These are phyloP conservation scores for Emmonsiellopsis sp. DNA, from an alignment of 2,329 filamentous ascomycete species.

Conservation along the genomic window DNA sequence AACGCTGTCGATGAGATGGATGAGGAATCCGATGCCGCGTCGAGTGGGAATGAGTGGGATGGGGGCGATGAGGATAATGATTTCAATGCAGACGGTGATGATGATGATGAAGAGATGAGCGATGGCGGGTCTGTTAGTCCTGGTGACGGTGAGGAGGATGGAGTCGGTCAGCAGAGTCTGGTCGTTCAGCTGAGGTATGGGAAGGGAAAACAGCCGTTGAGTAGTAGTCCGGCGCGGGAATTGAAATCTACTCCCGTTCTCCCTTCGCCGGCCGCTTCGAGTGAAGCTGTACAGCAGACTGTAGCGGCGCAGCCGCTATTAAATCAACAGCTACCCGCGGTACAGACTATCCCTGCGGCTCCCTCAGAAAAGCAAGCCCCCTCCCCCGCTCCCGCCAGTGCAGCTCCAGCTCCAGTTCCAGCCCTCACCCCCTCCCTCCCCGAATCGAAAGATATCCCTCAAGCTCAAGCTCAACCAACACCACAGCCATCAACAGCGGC, in stretches of 20 bases:
- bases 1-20: conserved; percentile 55
- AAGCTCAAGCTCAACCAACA: background rate
- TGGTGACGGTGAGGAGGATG: conserved; percentile 36
- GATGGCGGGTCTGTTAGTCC: conserved; percentile 36
- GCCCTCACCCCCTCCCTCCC: background rate
- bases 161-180: conserved; percentile 51
- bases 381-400: background rate
- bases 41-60: conserved; percentile 58
- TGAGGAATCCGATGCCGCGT: conserved; percentile 54
- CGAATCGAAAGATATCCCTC: background rate
- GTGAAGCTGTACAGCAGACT: background rate
- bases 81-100: conserved; percentile 50
- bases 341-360: background rate
- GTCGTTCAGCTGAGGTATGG: conserved; percentile 61
- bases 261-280: background rate
- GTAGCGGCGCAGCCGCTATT: background rate
- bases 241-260: no score
- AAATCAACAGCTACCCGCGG: background rate
- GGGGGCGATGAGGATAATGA: conserved; percentile 66
- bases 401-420: background rate
- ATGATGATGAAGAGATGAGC: conserved; percentile 35
- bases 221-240: background rate
- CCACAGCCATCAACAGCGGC: background rate
- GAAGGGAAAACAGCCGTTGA: conserved; percentile 16
- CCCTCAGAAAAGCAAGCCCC: background rate